Base-by-base conservation (phyloP, 352 stramenopile genomes). In the Phytophthora nicotianae region DNA sequence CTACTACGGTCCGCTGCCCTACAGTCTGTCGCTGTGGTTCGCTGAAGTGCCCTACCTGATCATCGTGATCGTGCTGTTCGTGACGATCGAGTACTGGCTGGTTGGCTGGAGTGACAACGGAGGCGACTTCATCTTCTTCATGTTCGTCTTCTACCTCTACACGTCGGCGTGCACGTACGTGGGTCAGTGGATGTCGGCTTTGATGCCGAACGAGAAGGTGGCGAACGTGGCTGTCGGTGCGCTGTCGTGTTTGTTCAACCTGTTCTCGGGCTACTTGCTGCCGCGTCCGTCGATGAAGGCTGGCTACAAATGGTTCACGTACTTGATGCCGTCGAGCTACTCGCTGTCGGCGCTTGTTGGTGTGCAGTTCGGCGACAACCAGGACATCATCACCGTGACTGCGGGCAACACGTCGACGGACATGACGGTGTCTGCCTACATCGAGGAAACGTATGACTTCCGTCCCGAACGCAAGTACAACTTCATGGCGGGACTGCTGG, bases 171-270 rank as follows among this genome's bases (percentile, higher is more conserved):
- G 76, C 47, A 88, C 79, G 43, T 88, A 79, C 62, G 50, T 86
- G 1, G 78, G 81, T 1, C 81, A 90, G 60, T 90, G 78, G 78
- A 90, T 90, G 81, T 75, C 78, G 14, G 81, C 65, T 37, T 61
- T 90, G 55, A 86, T 73, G 70, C 81, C 81, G 27, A 90, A 88
- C 56, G 62, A 75, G 50, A 90, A 90, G 74, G 81, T 90, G 50
- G 81, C 78, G 17, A 90, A 88, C 50, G 81, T 90, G 26, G 43
- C 57, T 4, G 82, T 91, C 20, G 82, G 80, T 37, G 82, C 82
- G 0, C 17, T 91, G 2, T 91, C 82, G 41, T 87, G 74, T 55
- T 29, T 89, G 41, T 85, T 91, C 42, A 91, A 90, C 64, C 32
- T 89, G 56, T 91, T 91, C 56, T 71, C 61, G 1, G 81, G 81